A percentile compares a stretch with the other conserved stretches of the same genome.
These are phyloP conservation scores for Lecanicillium sp. DNA, from an alignment of 2,329 filamentous ascomycete genomes.

Conservation along the genomic window DNA sequence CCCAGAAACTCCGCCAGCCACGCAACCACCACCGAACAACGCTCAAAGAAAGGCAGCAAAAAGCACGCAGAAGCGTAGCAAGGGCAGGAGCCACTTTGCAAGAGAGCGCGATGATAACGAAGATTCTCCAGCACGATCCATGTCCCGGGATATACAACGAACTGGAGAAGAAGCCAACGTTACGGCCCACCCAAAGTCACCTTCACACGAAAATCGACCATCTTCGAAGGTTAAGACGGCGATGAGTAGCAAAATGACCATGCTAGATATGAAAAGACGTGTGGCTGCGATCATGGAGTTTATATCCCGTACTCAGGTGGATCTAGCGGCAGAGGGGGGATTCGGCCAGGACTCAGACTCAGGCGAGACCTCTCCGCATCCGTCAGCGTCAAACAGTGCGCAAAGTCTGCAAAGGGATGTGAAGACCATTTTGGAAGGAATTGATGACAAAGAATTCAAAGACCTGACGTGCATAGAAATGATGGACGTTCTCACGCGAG, in stretches of 20 bases:
- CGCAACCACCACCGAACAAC: slow-evolving; percentile 34
- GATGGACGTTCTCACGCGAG: slow-evolving; percentile 79
- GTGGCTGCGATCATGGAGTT: slow-evolving; percentile 82
- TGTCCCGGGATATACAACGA: slow-evolving; percentile 39
- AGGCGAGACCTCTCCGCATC: slow-evolving; percentile 32
- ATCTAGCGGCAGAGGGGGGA: slow-evolving; percentile 62
- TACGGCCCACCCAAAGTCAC: slow-evolving; percentile 25
- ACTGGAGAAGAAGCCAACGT: slow-evolving; percentile 24
- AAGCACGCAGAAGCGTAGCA: slow-evolving; percentile 57
- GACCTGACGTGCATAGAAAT: slow-evolving; percentile 74
- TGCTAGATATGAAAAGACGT: slow-evolving; percentile 82
- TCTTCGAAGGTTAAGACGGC: slow-evolving; percentile 41
- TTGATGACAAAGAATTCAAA: slow-evolving; percentile 53
- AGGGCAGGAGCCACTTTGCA: slow-evolving; percentile 76
- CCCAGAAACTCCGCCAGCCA: slow-evolving; percentile 34
- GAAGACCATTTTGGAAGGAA: slow-evolving; percentile 8
- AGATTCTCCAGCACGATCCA: slow-evolving; percentile 50
- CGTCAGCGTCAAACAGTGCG: slow-evolving; percentile 18
- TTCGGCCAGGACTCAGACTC: slow-evolving; percentile 29
- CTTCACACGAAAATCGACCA: slow-evolving; percentile 43
- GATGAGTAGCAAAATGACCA: slow-evolving; percentile 63
- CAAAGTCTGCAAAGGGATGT: slow-evolving; percentile 7
- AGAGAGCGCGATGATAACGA: slow-evolving; percentile 61
- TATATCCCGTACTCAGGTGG: slow-evolving; percentile 80
- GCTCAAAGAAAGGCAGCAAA: slow-evolving; percentile 53